These are phyloP conservation scores for Testicularia cyperi DNA, from an alignment of 1,284 basidiomycete genomes.

Conservation along the genomic window DNA sequence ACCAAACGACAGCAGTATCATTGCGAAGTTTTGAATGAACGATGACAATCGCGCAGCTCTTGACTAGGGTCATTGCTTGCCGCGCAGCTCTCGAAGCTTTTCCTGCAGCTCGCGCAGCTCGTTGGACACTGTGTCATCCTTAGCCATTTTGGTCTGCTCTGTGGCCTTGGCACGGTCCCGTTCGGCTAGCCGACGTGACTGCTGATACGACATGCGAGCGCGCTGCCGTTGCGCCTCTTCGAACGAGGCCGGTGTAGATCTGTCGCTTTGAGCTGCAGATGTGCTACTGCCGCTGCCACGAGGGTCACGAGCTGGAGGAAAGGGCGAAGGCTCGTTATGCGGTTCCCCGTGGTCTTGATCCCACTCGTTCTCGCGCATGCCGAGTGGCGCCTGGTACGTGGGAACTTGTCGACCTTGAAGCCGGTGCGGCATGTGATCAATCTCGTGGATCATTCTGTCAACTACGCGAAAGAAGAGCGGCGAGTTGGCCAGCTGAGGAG, in stretches of 20 bases:
- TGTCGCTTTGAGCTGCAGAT: too few species aligned
- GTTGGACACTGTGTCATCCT: conserved; percentile 18
- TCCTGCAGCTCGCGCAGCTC: conserved; percentile 39
- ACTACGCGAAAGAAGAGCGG: conserved; percentile 46
- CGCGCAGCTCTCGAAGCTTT: conserved; percentile 26
- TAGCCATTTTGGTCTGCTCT: conserved; percentile 7
- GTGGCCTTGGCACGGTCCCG: conserved; percentile 14
- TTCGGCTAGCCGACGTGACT: conserved; percentile 26
- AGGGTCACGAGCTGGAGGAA: conserved; percentile 1
- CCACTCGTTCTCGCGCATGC: conserved; percentile 43
- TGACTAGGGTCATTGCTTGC: conserved; percentile 3
- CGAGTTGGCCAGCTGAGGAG: conserved; percentile 25
- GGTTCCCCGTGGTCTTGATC: conserved; percentile 41
- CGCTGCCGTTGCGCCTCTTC: conserved; percentile 27
- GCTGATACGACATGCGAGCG: conserved; percentile 28
- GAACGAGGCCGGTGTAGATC: conserved; percentile 10
- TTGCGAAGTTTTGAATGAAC: too few species aligned
- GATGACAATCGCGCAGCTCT: too few species aligned
- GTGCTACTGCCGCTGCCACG: too few species aligned
- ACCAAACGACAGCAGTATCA: too few species aligned
- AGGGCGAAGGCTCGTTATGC: conserved; percentile 44
- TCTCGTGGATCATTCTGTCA: conserved; percentile 49
- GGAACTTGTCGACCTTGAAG: conserved; percentile 42
- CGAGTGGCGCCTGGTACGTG: conserved; percentile 38
- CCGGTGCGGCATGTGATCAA: conserved; percentile 45